Base-by-base conservation (phyloP, 2,329 filamentous ascomycete species). In the Fusarium sp. region DNA sequence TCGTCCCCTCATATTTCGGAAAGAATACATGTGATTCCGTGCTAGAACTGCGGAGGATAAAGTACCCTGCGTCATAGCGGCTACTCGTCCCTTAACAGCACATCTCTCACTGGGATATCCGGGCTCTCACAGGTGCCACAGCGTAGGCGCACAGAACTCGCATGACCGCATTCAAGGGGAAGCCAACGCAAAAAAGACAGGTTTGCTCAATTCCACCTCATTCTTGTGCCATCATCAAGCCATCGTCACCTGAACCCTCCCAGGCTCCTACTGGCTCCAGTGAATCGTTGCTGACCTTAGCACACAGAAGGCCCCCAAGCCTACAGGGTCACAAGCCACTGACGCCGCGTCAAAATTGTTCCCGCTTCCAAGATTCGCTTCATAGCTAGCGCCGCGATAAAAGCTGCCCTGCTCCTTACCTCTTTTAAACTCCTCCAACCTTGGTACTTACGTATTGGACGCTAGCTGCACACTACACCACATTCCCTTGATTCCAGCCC, bases 301-400 rank as follows among this genome's bases (percentile, higher is more conserved):
- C 64, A 66, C 43, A 20, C 52, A 61, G 58, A 66, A 73, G 23
- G 25, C 60, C 52, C 65, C 67, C 57, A 58, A 66, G 54, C 54
- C 32, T 69, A 66, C 52, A 72, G 72, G 72, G 76, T 76, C 76
- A 78, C 76, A 78, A 80, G 80, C 80, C 78, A 77, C 78, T 74
- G 77, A 79, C 80, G 77, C 77, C 74, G 74, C 72, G 70, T 77
- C 71, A 78, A 76, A 71, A 74, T 79, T 79, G 68, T 74, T 73
- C 74, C 77, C 71, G 74, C 68, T 75, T 79, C 75, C 70, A 71
- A 77, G 71, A 62, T 72, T 75, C 75, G 75, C 66, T 71, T 68
- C 69, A 66, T 64, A 78, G 71, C 71, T 79, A 79, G 76, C 67
- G 74, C 73, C 64, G 64, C 57, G 77, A 78, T 78, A 79, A 79